Conservation (phyloP, 192 early-diverging fungal species). For the Mortierella hygrophila region DNA sequence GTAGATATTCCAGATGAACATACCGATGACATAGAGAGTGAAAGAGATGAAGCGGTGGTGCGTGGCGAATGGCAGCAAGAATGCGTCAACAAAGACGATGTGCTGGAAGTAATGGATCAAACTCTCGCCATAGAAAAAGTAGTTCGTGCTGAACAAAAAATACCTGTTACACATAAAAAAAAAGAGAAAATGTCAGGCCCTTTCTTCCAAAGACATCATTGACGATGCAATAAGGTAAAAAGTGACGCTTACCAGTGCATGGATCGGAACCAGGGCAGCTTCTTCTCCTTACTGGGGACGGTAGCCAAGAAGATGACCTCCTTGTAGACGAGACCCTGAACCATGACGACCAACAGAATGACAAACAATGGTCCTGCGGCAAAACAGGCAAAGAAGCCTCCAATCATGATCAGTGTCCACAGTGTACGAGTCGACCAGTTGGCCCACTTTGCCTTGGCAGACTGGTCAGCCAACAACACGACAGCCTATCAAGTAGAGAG, state of each 20-base stretch:
- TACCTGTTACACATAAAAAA: conserved; percentile 64
- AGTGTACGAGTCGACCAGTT: conserved; percentile 88
- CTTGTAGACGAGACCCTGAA: conserved; percentile 89
- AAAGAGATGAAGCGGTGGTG: conserved; percentile 97
- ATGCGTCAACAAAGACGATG: conserved; percentile 86
- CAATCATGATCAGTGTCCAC: conserved; percentile 93
- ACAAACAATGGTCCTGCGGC: conserved; percentile 85
- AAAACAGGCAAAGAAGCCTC: conserved; percentile 78
- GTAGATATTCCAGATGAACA: not conserved
- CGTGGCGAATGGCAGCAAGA: conserved; percentile 85
- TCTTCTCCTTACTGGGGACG: conserved; percentile 84
- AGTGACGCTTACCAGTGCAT: conserved; percentile 78
- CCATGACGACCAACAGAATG: conserved; percentile 84
- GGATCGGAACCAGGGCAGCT: conserved; percentile 90
- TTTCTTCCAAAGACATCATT: too few relatives aligned
- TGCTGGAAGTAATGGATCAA: conserved; percentile 91
- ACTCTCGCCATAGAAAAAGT: conserved; percentile 95
- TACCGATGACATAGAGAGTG: conserved; percentile 87
- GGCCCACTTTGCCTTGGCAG: conserved; percentile 70
- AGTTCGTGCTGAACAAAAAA: conserved; percentile 90
- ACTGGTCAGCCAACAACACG: conserved; percentile 62
- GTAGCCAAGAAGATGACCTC: conserved; percentile 93
- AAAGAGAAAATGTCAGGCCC: not conserved
- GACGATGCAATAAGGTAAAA: not conserved
- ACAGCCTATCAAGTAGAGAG: conserved; percentile 11